These are phyloP conservation scores for Dactylis glomerata DNA, from an alignment of 176 grass and related monocot species.

Conservation along the genomic window DNA sequence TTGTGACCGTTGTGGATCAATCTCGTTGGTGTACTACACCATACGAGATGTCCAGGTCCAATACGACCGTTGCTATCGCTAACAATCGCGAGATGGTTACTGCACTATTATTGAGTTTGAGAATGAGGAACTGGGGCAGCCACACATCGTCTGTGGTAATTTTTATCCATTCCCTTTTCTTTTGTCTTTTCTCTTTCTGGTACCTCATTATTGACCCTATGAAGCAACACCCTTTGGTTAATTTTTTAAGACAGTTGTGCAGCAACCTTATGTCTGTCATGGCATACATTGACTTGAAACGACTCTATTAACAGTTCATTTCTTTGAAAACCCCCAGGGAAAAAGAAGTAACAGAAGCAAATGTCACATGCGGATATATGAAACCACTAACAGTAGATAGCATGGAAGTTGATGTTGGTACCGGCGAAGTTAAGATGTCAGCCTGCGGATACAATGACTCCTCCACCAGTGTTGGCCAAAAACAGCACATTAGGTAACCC, in stretches of 20 bases:
- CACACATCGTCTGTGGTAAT: conserved; percentile 54
- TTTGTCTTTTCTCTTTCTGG: not conserved
- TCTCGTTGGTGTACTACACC: no score
- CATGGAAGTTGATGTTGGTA: conserved; percentile 51
- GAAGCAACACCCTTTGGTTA: not conserved
- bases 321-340: conserved; percentile 39
- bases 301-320: conserved; percentile 15
- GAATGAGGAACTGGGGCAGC: conserved; percentile 67
- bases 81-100: conserved; percentile 83
- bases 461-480: not conserved
- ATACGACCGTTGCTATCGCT: no score
- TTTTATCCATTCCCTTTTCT: not conserved
- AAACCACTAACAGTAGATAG: conserved; percentile 26
- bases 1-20: no score
- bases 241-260: not conserved
- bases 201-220: not conserved
- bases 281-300: conserved; percentile 15
- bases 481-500: conserved; percentile 42
- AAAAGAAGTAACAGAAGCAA: conserved; percentile 42
- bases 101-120: conserved; percentile 98
- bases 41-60: no score
- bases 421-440: conserved; percentile 33
- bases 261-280: not conserved
- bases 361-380: not conserved
- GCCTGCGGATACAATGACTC: conserved; percentile 10